Evolutionary conservation across 2,329 filamentous ascomycete genomes (phyloP).

Genomic region (Sphaerulina musiva): DNA sequence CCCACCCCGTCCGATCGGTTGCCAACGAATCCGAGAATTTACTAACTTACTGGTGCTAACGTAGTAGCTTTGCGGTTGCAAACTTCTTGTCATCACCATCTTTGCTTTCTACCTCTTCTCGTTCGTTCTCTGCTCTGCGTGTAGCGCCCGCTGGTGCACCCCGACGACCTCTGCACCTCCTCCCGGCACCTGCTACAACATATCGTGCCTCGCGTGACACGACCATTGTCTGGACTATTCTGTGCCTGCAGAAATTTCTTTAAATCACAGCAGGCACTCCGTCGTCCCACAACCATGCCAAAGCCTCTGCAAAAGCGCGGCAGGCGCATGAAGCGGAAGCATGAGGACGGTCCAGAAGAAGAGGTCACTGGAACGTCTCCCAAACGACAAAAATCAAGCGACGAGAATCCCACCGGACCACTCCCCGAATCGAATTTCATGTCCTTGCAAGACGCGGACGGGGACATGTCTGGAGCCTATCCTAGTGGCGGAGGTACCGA

Average conservation of each 20-base stretch:
- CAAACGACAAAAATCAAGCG: conserved; percentile 37
- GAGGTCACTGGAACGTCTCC: conserved; percentile 33
- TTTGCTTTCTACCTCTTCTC: not conserved
- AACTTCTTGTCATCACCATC: not conserved
- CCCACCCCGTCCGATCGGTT: no score
- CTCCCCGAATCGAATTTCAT: conserved; percentile 31
- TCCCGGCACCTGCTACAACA: not conserved
- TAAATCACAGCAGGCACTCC: conserved; percentile 1
- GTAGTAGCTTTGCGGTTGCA: not conserved
- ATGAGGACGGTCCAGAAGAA: conserved; percentile 40
- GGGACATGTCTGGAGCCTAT: conserved; percentile 27
- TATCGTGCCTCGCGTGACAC: not conserved
- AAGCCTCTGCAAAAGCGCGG: conserved; percentile 55
- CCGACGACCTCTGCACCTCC: not conserved
- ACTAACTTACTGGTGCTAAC: no score
- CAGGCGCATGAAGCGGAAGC: conserved; percentile 50
- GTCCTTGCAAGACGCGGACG: conserved; percentile 20
- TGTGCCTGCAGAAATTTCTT: conserved; percentile 6
- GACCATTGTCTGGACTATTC: not conserved
- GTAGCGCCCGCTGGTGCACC: not conserved
- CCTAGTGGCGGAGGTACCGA: conserved; percentile 44
- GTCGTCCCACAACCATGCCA: conserved; percentile 43
- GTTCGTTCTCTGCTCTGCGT: not conserved
- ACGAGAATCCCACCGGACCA: conserved; percentile 2
- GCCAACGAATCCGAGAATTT: no score